Percentiles rank a stretch among this genome's conserved stretches.
Conservation (phyloP, 176 grass and related monocot genomes). For the Oryza brachyantha region DNA sequence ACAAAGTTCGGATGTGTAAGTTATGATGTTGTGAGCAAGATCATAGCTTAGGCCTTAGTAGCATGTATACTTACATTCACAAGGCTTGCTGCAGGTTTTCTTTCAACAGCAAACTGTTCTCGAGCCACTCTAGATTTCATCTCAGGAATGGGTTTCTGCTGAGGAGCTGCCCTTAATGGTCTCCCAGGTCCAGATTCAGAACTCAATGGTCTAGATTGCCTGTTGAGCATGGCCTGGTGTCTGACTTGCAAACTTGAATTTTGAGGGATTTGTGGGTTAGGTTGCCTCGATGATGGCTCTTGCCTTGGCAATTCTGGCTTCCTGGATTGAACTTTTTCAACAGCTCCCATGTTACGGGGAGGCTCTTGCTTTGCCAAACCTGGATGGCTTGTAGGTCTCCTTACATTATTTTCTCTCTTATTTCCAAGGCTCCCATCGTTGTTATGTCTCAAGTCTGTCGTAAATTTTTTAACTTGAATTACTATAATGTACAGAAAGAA, state of each 20-base stretch:
- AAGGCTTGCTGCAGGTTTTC: constrained; percentile 35
- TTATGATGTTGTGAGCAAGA: constrained; percentile 8
- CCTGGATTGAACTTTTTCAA: constrained; percentile 39
- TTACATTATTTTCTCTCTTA: constrained; percentile 37
- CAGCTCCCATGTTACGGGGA: not conserved
- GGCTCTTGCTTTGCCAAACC: constrained; percentile 30
- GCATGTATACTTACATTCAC: constrained; percentile 68
- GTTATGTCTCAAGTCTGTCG: constrained; percentile 68
- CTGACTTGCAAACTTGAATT: constrained; percentile 31
- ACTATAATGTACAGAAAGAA: not conserved
- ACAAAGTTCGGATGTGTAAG: constrained; percentile 33
- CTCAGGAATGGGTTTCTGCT: constrained; percentile 32
- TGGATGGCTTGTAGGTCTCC: constrained; percentile 31
- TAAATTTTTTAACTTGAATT: constrained; percentile 6
- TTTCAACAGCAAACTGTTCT: constrained; percentile 37
- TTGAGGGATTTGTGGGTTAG: constrained; percentile 42
- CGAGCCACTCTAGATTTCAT: constrained; percentile 34
- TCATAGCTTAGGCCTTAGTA: constrained; percentile 14
- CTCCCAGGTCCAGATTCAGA: constrained; percentile 45
- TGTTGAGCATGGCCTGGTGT: constrained; percentile 32
- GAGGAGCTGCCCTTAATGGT: constrained; percentile 37
- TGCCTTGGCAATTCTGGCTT: constrained; percentile 41
- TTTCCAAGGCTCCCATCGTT: constrained; percentile 22
- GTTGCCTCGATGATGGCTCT: constrained; percentile 43
- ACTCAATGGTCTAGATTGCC: constrained; percentile 34